phyloP scores from a whole-genome alignment of 805 yeast genomes.

The Candida oleophila region DNA sequence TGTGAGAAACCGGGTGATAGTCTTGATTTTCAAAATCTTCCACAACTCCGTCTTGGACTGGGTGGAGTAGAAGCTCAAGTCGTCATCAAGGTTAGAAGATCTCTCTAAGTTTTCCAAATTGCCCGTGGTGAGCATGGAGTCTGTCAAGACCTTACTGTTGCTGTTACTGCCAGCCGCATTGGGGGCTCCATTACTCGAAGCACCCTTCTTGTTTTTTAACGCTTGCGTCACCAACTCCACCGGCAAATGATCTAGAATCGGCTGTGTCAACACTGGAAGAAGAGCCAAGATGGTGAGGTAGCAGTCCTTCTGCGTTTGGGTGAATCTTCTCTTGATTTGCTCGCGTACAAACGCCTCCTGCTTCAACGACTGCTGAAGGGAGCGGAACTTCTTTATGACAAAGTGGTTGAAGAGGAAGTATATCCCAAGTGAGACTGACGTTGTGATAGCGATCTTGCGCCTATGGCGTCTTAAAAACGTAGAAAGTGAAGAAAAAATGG shows the following conservation, averaged over 20 bases:
- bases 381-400: conserved; percentile 35
- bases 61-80: conserved; percentile 21
- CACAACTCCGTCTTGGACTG: conserved; percentile 59
- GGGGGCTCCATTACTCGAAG: conserved; percentile 5
- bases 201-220: conserved; percentile 58
- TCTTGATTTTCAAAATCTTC: conserved; percentile 74
- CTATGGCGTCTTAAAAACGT: conserved; percentile 41
- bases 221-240: conserved; percentile 74
- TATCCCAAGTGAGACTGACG: conserved; percentile 32
- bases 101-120: conserved; percentile 35
- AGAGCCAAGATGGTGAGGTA: conserved; percentile 79
- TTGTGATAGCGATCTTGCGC: conserved; percentile 32
- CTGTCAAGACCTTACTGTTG: conserved; percentile 27
- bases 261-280: conserved; percentile 70
- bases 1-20: conserved; percentile 71
- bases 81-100: conserved; percentile 17
- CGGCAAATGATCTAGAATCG: conserved; percentile 59
- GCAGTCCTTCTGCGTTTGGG: conserved; percentile 91
- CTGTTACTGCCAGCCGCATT: conserved; percentile 14
- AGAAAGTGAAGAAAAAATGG: conserved; percentile 39
- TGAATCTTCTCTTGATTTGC: conserved; percentile 73
- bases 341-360: conserved; percentile 44
- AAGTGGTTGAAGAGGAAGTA: conserved; percentile 39
- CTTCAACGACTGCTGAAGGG: conserved; percentile 38
- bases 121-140: conserved; percentile 43